These are phyloP conservation scores for Fraxinus xanthoxyloides DNA, from an alignment of 305 asterid genomes.

Conservation along the genomic window DNA sequence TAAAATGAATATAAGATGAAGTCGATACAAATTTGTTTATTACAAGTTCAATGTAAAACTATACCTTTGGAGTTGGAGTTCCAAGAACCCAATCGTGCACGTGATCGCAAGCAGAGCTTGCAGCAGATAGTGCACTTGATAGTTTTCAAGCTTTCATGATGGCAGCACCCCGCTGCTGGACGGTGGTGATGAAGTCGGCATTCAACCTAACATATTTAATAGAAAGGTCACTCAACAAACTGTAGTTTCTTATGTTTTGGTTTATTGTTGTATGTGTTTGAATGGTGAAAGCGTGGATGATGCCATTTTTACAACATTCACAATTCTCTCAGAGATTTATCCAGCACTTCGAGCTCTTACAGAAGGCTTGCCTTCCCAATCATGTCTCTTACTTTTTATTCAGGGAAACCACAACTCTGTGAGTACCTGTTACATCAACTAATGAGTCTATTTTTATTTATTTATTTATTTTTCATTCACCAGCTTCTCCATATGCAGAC, in stretches of 20 bases:
- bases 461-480: conserved; percentile 6
- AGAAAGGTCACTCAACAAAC: background rate
- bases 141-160: conserved; percentile 73
- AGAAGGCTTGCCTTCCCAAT: conserved; percentile 84
- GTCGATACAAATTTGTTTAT: no score
- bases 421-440: conserved; percentile 25
- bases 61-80: conserved; percentile 90
- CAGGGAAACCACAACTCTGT: conserved; percentile 64
- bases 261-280: background rate
- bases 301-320: conserved; percentile 22
- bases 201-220: conserved; percentile 46
- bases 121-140: conserved; percentile 89
- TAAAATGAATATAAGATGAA: background rate
- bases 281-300: background rate
- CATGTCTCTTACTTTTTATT: conserved; percentile 62
- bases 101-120: conserved; percentile 85
- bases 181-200: conserved; percentile 55
- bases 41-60: background rate
- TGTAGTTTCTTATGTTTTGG: background rate
- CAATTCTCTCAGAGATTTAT: conserved; percentile 66
- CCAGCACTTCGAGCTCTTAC: conserved; percentile 93
- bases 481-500: conserved; percentile 36
- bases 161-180: conserved; percentile 73
- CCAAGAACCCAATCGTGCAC: conserved; percentile 83
- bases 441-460: background rate